These are phyloP conservation scores for Pyrenopolyporus hunteri DNA, from an alignment of 495 filamentous ascomycete genomes.

Conservation along the genomic window DNA sequence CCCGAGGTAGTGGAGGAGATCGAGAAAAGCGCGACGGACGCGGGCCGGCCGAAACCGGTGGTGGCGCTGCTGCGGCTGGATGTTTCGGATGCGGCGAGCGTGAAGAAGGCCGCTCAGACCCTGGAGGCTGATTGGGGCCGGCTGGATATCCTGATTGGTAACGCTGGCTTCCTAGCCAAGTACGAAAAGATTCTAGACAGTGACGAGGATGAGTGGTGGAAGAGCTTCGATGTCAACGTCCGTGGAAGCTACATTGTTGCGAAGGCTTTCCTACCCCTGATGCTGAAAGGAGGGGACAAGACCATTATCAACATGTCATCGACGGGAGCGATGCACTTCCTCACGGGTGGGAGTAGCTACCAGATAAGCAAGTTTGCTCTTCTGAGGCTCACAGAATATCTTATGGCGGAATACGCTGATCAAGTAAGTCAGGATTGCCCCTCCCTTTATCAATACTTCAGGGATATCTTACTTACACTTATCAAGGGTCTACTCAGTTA, in stretches of 20 bases:
- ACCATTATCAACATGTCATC: conserved; percentile 54
- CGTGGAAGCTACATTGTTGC: conserved; percentile 40
- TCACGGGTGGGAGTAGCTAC: conserved; percentile 47
- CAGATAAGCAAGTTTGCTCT: conserved; percentile 55
- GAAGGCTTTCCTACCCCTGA: conserved; percentile 51
- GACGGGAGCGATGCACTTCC: conserved; percentile 46
- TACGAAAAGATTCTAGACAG: conserved; percentile 44
- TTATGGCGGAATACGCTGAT: conserved; percentile 50
- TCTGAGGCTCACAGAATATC: conserved; percentile 53
- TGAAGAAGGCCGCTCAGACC: conserved; percentile 39
- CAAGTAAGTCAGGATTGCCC: conserved; percentile 11
- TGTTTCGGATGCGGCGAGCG: conserved; percentile 45
- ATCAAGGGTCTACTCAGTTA: conserved; percentile 51
- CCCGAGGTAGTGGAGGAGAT: conserved; percentile 43
- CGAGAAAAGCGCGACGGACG: conserved; percentile 43
- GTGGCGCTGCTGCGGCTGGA: conserved; percentile 50
- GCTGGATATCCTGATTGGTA: conserved; percentile 60
- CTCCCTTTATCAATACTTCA: not conserved
- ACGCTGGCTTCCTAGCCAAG: conserved; percentile 52
- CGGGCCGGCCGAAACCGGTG: conserved; percentile 42
- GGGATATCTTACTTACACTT: not conserved
- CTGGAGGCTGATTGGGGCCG: conserved; percentile 34
- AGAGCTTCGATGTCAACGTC: conserved; percentile 53
- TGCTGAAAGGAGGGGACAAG: conserved; percentile 54
- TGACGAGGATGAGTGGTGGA: conserved; percentile 54